Conservation (phyloP, 805 yeast species). For the Candida pini region DNA sequence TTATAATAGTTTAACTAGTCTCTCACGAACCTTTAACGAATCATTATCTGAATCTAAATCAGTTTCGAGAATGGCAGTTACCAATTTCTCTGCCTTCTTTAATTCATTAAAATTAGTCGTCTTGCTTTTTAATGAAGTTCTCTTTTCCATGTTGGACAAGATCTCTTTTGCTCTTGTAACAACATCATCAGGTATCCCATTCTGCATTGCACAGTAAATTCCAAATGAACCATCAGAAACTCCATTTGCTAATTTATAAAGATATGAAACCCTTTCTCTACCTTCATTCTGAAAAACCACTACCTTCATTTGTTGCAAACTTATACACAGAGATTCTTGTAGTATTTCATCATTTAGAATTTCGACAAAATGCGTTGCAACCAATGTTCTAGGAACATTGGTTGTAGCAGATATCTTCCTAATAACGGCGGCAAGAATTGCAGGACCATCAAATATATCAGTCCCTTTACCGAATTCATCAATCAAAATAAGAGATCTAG, state of each 20-base stretch:
- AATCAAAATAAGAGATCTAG: slow-evolving; percentile 38
- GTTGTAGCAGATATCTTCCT: slow-evolving; percentile 18
- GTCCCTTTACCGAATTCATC: slow-evolving; percentile 56
- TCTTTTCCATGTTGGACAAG: slow-evolving; percentile 12
- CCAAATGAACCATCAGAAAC: slow-evolving; percentile 32
- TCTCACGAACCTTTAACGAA: too few relatives aligned
- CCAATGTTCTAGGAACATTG: slow-evolving; percentile 21
- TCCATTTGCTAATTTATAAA: slow-evolving; percentile 30
- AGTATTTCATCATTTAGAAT: slow-evolving; percentile 27
- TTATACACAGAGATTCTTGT: slow-evolving; percentile 3
- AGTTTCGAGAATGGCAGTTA: too few relatives aligned
- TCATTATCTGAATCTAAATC: too few relatives aligned
- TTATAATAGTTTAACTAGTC: too few relatives aligned
- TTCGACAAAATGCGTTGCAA: slow-evolving; percentile 42
- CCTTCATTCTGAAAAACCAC: slow-evolving; percentile 2
- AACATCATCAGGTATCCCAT: slow-evolving; percentile 20
- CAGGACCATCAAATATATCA: slow-evolving; percentile 40
- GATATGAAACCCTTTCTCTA: slow-evolving; percentile 24
- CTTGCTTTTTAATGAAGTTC: neutral
- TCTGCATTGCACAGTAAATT: slow-evolving; percentile 33
- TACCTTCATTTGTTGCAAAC: slow-evolving; percentile 27
- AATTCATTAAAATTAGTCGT: too few relatives aligned
- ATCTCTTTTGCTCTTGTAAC: slow-evolving; percentile 29
- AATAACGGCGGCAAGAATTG: slow-evolving; percentile 36
- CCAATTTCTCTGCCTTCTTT: too few relatives aligned